These are phyloP conservation scores for Geotrichum australiense DNA, from an alignment of 1,139 yeast genomes.

Conservation along the genomic window DNA sequence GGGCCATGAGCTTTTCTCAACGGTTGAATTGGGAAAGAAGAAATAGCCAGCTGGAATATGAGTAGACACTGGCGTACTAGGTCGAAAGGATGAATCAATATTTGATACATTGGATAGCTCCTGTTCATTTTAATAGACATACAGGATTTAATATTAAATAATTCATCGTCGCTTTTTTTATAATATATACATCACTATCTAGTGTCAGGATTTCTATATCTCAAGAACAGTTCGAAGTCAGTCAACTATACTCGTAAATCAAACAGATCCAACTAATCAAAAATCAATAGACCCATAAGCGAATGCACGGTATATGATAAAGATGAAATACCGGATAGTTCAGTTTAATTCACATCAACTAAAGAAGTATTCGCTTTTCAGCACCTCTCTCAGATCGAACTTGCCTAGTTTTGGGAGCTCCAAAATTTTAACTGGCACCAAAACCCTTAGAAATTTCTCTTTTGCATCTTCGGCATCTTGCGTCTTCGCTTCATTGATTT, in stretches of 20 bases:
- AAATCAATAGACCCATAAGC: too few relatives aligned
- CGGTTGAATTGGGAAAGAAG: conserved; percentile 17
- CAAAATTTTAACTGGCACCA: conserved; percentile 62
- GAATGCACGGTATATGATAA: too few relatives aligned
- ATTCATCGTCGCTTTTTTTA: too few relatives aligned
- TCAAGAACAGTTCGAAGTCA: too few relatives aligned
- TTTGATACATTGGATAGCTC: background rate
- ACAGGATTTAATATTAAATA: background rate
- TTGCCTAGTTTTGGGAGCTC: conserved; percentile 66
- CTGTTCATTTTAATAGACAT: background rate
- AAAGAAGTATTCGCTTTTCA: conserved; percentile 71
- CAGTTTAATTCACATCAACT: too few relatives aligned
- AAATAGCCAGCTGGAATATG: conserved; percentile 1
- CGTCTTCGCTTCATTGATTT: background rate
- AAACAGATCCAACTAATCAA: too few relatives aligned
- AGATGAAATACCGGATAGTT: too few relatives aligned
- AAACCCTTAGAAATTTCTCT: conserved; percentile 26
- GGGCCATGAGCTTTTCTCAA: conserved; percentile 19
- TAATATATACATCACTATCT: too few relatives aligned
- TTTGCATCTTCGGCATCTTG: background rate
- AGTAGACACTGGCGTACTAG: background rate
- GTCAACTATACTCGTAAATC: too few relatives aligned
- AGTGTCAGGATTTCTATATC: too few relatives aligned
- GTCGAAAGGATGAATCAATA: background rate
- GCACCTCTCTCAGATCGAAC: conserved; percentile 63